Percentiles rank a stretch among this genome's conserved stretches.
Conservation (phyloP, 164 flowering plant genomes). For the Stephania cephalantha region DNA sequence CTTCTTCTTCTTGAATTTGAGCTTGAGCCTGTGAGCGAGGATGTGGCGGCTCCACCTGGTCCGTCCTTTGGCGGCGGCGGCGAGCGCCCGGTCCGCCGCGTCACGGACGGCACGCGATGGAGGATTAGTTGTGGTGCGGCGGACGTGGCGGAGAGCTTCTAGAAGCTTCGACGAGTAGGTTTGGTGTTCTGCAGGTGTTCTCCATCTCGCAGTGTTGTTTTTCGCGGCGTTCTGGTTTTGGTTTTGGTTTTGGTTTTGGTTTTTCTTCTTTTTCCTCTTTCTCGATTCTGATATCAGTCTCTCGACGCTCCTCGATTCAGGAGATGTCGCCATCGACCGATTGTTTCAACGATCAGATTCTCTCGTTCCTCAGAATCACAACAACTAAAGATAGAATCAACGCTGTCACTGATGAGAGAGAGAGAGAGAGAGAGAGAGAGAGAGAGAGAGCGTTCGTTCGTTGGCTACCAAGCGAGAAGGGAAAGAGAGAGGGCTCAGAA, state of each 20-base stretch:
- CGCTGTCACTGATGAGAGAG: too few species aligned
- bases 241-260: not conserved
- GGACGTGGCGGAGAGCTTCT: conserved; percentile 45
- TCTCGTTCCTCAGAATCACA: not conserved
- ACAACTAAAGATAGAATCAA: too few species aligned
- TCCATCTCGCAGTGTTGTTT: conserved; percentile 21
- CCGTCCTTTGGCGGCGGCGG: conserved; percentile 57
- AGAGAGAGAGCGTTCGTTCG: too few species aligned
- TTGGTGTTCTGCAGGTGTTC: conserved; percentile 36
- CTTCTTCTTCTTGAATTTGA: conserved; percentile 44
- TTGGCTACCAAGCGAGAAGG: too few species aligned
- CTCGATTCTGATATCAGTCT: conserved; percentile 14
- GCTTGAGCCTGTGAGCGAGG: conserved; percentile 40
- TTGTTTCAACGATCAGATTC: not conserved
- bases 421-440: too few species aligned
- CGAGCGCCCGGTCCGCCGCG: conserved; percentile 61
- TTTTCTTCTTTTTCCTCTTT: conserved; percentile 18
- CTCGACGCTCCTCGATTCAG: not conserved
- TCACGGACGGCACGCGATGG: conserved; percentile 50
- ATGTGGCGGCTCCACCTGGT: conserved; percentile 81
- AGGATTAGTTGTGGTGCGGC: conserved; percentile 16
- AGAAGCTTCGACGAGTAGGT: conserved; percentile 59
- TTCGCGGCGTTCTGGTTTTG: not conserved
- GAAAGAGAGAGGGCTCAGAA: too few species aligned
- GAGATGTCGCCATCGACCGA: conserved; percentile 13